Percentiles rank a stretch among this genome's conserved stretches.
phyloP scores from a whole-genome alignment of 2,329 filamentous ascomycete species.

The Cladosporium oxysporum region DNA sequence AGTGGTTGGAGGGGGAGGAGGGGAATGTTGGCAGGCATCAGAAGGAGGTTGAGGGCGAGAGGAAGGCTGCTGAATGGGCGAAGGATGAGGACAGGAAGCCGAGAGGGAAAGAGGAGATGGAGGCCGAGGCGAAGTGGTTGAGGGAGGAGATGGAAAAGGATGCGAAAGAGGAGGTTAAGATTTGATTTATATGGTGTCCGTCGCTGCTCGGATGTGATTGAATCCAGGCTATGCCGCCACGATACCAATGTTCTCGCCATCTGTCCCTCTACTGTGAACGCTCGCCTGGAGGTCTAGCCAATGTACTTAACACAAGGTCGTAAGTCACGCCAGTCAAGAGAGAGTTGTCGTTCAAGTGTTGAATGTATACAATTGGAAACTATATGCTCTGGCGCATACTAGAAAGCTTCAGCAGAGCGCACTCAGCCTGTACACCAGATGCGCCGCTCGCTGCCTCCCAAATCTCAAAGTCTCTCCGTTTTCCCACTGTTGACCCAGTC shows the following conservation, averaged over 20 bases:
- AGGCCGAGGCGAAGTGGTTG: slow-evolving; percentile 70
- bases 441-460: slow-evolving; percentile 11
- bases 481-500: slow-evolving; percentile 3
- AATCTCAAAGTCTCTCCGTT: not conserved
- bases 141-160: slow-evolving; percentile 56
- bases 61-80: slow-evolving; percentile 51
- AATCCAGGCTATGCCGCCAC: not conserved
- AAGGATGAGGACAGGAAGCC: slow-evolving; percentile 66
- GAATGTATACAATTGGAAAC: slow-evolving; percentile 8
- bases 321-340: not conserved
- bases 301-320: not conserved
- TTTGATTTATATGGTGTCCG: not conserved
- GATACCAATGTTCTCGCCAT: not conserved
- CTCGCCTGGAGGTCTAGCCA: not conserved
- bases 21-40: slow-evolving; percentile 77
- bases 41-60: slow-evolving; percentile 50
- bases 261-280: not conserved
- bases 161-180: slow-evolving; percentile 25
- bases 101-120: slow-evolving; percentile 74
- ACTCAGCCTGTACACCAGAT: slow-evolving; percentile 6
- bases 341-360: not conserved
- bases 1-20: slow-evolving; percentile 77
- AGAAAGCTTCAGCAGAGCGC: not conserved
- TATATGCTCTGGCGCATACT: slow-evolving; percentile 13
- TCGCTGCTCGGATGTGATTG: not conserved